Base-by-base conservation (phyloP, 2,329 filamentous ascomycete species). In the Trichoderma arundinaceum region DNA sequence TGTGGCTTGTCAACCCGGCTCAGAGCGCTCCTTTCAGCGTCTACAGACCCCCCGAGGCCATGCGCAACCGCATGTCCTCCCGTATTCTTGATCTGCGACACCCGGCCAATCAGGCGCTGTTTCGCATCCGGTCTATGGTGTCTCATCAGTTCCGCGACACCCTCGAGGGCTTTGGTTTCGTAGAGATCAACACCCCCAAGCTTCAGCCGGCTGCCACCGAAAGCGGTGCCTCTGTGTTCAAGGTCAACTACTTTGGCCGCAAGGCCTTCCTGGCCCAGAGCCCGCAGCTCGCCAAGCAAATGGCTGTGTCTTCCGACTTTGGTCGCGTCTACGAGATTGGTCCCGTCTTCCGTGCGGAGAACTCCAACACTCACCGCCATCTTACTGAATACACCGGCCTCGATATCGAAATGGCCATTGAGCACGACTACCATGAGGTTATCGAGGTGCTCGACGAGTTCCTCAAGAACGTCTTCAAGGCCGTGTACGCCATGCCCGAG, bases 111-210 rank as follows among this genome's bases (percentile, higher is more conserved):
- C 93, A 97, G 76, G 88, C 90, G 39, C 90, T 97, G 69, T 96
- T 97, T 83, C 90, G 92, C 66, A 88, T 97, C 56, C 92, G 95
- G 70, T 90, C 92, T 4, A 89, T 88, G 32, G 87, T 97, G 65
- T 89, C 90, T 71, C 90, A 90, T 71, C 83, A 91, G 32, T 97
- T 97, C 84, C 90, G 94, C 56, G 78, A 84, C 9, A 88, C 90
- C 2, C 84, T 97, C 0, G 90, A 94, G 70, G 82, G 84, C 2
- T 83, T 90, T 68, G 90, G 88, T 15, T 97, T 97, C 75, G 90
- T 96, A 66, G 94, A 97, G 77, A 97, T 97, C 67, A 92, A 97
- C 75, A 96, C 92, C 0, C 94, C 94, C 2, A 97, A 97, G 79
- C 82, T 97, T 49, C 92, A 96, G 80, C 92, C 92, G 1, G 89